These are phyloP conservation scores for Boletellus emodensis DNA, from an alignment of 768 basidiomycete species.

Conservation along the genomic window DNA sequence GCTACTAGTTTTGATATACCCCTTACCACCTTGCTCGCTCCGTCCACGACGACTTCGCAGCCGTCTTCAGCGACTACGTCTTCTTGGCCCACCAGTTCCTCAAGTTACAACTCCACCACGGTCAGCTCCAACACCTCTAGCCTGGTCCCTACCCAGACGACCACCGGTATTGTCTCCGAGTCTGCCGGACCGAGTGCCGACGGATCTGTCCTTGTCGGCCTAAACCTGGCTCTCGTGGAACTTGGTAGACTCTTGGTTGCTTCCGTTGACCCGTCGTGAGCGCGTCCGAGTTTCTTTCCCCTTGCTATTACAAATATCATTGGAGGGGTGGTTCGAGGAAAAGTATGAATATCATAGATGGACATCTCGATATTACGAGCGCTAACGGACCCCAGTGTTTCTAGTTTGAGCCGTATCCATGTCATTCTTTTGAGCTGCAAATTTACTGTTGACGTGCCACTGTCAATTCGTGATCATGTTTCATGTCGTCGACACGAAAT, in stretches of 20 bases:
- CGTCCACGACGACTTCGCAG: constrained; percentile 20
- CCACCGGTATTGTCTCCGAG: constrained; percentile 11
- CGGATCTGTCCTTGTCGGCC: constrained; percentile 10
- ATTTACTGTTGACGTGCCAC: constrained; percentile 5
- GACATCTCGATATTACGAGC: constrained; percentile 12
- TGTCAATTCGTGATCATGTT: background rate
- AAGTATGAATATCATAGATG: constrained; percentile 20
- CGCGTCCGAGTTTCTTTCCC: background rate
- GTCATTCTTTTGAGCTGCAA: constrained; percentile 14
- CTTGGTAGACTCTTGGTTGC: constrained; percentile 18
- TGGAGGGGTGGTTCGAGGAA: constrained; percentile 3
- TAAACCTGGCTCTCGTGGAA: constrained; percentile 18
- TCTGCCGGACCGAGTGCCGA: constrained; percentile 11
- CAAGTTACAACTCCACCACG: constrained; percentile 5
- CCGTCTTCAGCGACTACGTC: constrained; percentile 23
- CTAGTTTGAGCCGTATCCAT: constrained; percentile 26
- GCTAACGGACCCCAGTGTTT: constrained; percentile 19
- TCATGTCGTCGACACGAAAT: background rate
- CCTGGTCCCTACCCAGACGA: constrained; percentile 17
- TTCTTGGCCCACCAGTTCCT: constrained; percentile 11
- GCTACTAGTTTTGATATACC: constrained; percentile 8
- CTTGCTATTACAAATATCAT: constrained; percentile 1
- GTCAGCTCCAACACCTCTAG: constrained; percentile 20
- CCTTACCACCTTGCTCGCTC: constrained; percentile 18
- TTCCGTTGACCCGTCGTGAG: constrained; percentile 8